A percentile compares a stretch with the other conserved stretches of the same genome.
Conservation (phyloP, 208 protist genomes). For the Crithidia expoeki region DNA sequence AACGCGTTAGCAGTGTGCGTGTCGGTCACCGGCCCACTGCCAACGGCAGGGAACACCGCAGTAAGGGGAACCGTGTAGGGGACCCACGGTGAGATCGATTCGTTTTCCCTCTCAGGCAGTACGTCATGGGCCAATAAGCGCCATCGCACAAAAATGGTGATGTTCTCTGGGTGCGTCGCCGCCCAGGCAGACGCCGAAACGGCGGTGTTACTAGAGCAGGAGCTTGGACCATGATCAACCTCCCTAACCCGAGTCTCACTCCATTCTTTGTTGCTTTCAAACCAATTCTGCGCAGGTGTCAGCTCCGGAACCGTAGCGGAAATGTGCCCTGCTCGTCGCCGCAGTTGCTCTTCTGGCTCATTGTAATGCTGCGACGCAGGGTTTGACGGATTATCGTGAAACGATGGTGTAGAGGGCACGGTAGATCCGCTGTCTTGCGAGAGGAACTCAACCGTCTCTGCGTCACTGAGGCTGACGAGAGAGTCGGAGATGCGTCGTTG, state of each 20-base stretch:
- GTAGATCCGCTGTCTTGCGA: conserved; percentile 39
- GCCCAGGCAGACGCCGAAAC: neutral
- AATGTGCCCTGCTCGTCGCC: conserved; percentile 10
- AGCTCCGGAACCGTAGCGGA: conserved; percentile 12
- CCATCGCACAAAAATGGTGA: conserved; percentile 22
- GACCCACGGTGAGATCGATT: conserved; percentile 20
- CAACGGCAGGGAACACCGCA: neutral
- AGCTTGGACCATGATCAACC: neutral
- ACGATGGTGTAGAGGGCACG: conserved; percentile 6
- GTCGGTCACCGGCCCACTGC: neutral
- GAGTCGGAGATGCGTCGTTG: neutral
- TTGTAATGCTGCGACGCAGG: neutral
- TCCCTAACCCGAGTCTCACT: no score
- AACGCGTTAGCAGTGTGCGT: conserved; percentile 17
- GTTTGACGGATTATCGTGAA: neutral
- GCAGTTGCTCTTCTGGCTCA: conserved; percentile 10
- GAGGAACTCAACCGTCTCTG: conserved; percentile 25
- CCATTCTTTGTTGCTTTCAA: neutral
- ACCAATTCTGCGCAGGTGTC: neutral
- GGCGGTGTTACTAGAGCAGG: neutral
- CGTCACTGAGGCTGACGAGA: conserved; percentile 11
- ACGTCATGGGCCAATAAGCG: neutral
- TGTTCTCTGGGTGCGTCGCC: conserved; percentile 5
- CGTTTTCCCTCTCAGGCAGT: neutral
- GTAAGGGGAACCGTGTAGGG: conserved; percentile 13